These are phyloP conservation scores for Apophysomyces variabilis DNA, from an alignment of 371 early-diverging fungal genomes.

Conservation along the genomic window DNA sequence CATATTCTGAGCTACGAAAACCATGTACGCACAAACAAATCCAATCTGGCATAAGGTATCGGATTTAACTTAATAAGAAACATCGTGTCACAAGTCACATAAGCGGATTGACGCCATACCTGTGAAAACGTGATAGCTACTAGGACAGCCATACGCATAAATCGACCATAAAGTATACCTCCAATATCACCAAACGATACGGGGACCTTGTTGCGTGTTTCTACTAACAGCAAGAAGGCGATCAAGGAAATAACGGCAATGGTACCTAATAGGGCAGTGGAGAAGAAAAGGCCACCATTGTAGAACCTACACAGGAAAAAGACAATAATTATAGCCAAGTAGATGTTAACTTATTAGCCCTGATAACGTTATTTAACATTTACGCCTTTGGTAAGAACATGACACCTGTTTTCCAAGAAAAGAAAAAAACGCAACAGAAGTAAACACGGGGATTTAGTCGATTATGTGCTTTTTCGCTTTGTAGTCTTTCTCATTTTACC, in stretches of 20 bases:
- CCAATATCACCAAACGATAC: constrained; percentile 76
- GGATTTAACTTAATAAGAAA: too few relatives aligned
- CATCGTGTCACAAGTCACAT: too few relatives aligned
- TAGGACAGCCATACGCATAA: constrained; percentile 71
- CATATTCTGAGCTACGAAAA: constrained; percentile 85
- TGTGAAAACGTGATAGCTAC: constrained; percentile 80
- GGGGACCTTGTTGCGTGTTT: constrained; percentile 61
- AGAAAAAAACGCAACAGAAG: constrained; percentile 17
- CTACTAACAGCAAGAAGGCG: constrained; percentile 65
- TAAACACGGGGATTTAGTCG: too few relatives aligned
- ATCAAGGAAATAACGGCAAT: constrained; percentile 63
- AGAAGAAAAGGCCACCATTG: constrained; percentile 71
- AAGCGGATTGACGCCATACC: constrained; percentile 37
- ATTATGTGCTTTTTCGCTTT: too few relatives aligned
- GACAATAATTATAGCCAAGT: constrained; percentile 1
- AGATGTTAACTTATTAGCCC: constrained; percentile 2
- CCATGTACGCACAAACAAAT: constrained; percentile 88
- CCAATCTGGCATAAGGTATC: constrained; percentile 58
- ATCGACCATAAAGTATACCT: constrained; percentile 73
- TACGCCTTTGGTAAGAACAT: constrained; percentile 76
- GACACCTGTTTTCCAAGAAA: constrained; percentile 64
- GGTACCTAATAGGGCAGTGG: constrained; percentile 49
- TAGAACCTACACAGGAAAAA: constrained; percentile 48
- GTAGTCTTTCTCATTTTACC: constrained; percentile 34
- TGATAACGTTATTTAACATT: constrained; percentile 8